Percentiles rank a stretch among this genome's conserved stretches.
These are phyloP conservation scores for Venturia aucupariae DNA, from an alignment of 2,329 filamentous ascomycete genomes.

Conservation along the genomic window DNA sequence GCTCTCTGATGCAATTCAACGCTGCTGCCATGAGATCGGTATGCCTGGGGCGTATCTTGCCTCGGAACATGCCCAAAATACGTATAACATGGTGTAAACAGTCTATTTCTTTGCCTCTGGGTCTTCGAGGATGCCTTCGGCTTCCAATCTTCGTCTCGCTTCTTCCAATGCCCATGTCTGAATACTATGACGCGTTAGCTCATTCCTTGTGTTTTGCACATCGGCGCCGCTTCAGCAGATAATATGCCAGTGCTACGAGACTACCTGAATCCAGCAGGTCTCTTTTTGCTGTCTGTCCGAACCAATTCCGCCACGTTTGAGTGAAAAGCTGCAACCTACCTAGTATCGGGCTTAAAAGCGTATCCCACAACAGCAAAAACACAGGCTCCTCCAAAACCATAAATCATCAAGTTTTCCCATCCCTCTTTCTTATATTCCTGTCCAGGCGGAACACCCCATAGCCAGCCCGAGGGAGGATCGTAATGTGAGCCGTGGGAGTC, in stretches of 20 bases:
- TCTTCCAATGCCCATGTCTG: slow-evolving; percentile 99
- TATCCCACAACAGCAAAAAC: slow-evolving; percentile 68
- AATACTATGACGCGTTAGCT: slow-evolving; percentile 54
- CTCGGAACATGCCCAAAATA: not conserved
- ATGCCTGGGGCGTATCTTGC: not conserved
- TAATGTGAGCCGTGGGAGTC: slow-evolving; percentile 63
- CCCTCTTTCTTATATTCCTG: slow-evolving; percentile 95
- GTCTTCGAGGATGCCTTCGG: slow-evolving; percentile 86
- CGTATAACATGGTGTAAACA: not conserved
- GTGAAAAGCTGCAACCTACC: slow-evolving; percentile 54
- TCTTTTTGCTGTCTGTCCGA: too few relatives aligned
- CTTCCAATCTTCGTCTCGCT: slow-evolving; percentile 87
- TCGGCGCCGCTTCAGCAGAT: not conserved
- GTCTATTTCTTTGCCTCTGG: slow-evolving; percentile 36
- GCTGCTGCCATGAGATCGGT: too few relatives aligned
- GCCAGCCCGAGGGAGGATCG: slow-evolving; percentile 83
- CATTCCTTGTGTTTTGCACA: not conserved
- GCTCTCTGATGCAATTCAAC: not conserved
- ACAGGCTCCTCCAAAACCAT: slow-evolving; percentile 74
- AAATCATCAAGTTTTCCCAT: slow-evolving; percentile 82
- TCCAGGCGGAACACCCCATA: slow-evolving; percentile 87
- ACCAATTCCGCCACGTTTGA: too few relatives aligned
- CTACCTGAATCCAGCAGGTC: too few relatives aligned
- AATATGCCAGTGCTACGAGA: too few relatives aligned
- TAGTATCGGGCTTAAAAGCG: slow-evolving; percentile 96